Base-by-base conservation (phyloP, 495 filamentous ascomycete species). In the Penicillium manginii region DNA sequence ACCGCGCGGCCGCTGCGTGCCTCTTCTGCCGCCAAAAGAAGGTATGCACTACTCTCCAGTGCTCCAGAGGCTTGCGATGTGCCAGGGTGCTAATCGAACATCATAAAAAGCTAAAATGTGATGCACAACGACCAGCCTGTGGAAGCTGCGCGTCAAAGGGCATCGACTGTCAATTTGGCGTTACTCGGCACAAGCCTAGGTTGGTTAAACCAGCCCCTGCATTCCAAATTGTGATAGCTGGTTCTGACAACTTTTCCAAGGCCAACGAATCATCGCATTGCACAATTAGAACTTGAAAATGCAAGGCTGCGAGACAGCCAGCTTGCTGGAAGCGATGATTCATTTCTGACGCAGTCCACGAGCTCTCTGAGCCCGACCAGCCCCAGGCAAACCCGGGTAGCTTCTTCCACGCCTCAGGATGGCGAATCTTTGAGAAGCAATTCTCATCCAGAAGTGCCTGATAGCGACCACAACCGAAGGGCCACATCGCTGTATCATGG, bases 11-110 rank as follows among this genome's bases (percentile, higher is more conserved):
- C 22, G 68, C 61, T 18, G 69, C 69, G 26, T 72, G 69, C 52
- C 47, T 65, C 5, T 67, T 65, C 42, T 72, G 69, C 23, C 69
- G 69, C 6, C 54, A 64, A 26, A 70, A 70, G 35, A 72, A 72
- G 65, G 69, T 72, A 18, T 40, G 11, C 4, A 33, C 26, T 29
- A 29, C 26, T 4, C n/a, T n/a, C n/a, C n/a, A 6, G 19, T 18
- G 18, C 11, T 5, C 4, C 10, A 11, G 40, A 43, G 3, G 17
- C 4, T 43, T 6, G 10, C 12, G 11, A 14, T 17, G 31, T 4
- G 17, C 29, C 35, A 37, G 14, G 15, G 12, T 14, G 35, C 15
- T 37, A 3, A 37, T n/a, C 4, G 14, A 37, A 12, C 9, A 29
- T 10, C 9, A 0, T n/a, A 12, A 37, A 50, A 52, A 72, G 69